Evolutionary conservation across 2,329 filamentous ascomycete species (phyloP).

Genomic region (Aschersonia sp.): DNA sequence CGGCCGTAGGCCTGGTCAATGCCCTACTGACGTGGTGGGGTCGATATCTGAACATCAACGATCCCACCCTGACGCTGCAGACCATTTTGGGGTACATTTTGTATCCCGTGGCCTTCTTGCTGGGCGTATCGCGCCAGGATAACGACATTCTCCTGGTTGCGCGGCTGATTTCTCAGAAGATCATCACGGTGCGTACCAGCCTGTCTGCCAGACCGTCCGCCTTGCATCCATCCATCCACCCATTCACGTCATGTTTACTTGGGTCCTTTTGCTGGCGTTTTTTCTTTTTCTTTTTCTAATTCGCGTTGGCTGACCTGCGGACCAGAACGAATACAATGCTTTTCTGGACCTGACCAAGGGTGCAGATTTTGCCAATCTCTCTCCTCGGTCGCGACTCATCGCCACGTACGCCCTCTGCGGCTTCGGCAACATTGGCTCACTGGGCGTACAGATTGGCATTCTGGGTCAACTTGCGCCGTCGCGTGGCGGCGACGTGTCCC

Average conservation of each 20-base stretch:
- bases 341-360: conserved; percentile 43
- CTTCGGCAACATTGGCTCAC: conserved; percentile 75
- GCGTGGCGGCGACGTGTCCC: conserved; percentile 60
- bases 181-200: conserved; percentile 46
- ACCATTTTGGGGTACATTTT: conserved; percentile 64
- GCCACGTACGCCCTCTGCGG: conserved; percentile 75
- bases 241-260: no score
- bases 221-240: no score
- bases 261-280: background rate
- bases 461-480: conserved; percentile 66
- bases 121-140: conserved; percentile 57
- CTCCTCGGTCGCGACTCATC: conserved; percentile 61
- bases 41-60: conserved; percentile 57
- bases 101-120: conserved; percentile 67
- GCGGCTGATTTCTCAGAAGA: conserved; percentile 70
- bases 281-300: no score
- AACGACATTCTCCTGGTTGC: conserved; percentile 56
- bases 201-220: no score
- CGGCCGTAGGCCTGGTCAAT: conserved; percentile 59
- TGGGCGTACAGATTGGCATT: conserved; percentile 84
- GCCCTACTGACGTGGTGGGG: conserved; percentile 77
- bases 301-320: no score
- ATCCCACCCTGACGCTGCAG: conserved; percentile 56
- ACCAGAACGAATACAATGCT: conserved; percentile 63
- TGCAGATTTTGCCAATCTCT: conserved; percentile 47